Percentiles rank a stretch among this genome's conserved stretches.
Conservation (phyloP, 805 yeast genomes). For the Starmerella sp. region DNA sequence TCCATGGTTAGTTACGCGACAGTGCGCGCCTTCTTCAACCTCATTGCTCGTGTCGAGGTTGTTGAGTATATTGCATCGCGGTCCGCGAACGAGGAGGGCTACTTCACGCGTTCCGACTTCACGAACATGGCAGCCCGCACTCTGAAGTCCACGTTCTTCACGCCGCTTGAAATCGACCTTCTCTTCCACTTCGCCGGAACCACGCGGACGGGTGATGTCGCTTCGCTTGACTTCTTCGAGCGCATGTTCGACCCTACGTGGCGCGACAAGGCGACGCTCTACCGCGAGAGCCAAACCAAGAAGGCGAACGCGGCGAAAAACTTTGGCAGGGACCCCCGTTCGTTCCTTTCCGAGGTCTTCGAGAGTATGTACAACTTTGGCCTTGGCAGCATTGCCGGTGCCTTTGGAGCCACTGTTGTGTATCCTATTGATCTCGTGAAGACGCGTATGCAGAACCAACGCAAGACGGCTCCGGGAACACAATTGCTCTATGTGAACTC, state of each 20-base stretch:
- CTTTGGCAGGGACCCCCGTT: conserved; percentile 29
- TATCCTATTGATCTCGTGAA: conserved; percentile 94
- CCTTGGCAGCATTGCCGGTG: conserved; percentile 91
- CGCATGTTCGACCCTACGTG: conserved; percentile 36
- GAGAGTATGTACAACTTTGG: conserved; percentile 80
- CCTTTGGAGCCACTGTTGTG: conserved; percentile 95
- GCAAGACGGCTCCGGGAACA: conserved; percentile 37
- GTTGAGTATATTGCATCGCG: conserved; percentile 29
- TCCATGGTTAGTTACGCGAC: conserved; percentile 33
- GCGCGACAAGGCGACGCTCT: conserved; percentile 31
- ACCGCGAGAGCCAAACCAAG: conserved; percentile 25
- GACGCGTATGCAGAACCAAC: conserved; percentile 95
- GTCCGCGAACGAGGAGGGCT: conserved; percentile 30
- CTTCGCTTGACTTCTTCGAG: conserved; percentile 29
- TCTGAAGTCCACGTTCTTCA: conserved; percentile 33
- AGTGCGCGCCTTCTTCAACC: conserved; percentile 36
- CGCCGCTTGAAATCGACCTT: conserved; percentile 36
- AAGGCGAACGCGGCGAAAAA: conserved; percentile 34
- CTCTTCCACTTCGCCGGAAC: conserved; percentile 32
- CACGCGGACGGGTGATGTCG: conserved; percentile 25
- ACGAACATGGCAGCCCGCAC: conserved; percentile 32
- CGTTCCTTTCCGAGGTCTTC: conserved; percentile 51
- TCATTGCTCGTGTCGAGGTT: conserved; percentile 34
- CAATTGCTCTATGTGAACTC: conserved; percentile 58
- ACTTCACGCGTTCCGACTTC: conserved; percentile 31